phyloP scores from a whole-genome alignment of 176 grass and related monocot genomes.

The Aechmea fasciata region DNA sequence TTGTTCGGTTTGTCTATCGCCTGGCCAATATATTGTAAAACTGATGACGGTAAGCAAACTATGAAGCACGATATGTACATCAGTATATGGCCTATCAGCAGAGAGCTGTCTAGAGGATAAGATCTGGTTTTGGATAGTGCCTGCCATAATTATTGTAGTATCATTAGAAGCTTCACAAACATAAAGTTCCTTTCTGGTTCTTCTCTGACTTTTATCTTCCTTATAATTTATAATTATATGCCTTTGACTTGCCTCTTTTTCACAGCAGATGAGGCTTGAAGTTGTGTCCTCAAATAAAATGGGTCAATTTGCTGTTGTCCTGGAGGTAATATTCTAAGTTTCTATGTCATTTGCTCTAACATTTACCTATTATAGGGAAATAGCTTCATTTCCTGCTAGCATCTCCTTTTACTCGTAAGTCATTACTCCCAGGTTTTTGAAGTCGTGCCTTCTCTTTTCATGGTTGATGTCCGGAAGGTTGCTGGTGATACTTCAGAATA shows the following conservation, averaged over 20 bases:
- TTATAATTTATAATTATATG: neutral
- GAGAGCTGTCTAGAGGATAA: too few species aligned
- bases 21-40: too few species aligned
- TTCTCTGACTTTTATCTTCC: neutral
- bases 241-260: conserved; percentile 10
- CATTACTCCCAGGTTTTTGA: conserved; percentile 60
- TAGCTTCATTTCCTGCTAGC: neutral
- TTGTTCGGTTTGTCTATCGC: too few species aligned
- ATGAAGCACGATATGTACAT: neutral
- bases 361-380: neutral
- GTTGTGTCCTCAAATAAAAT: conserved; percentile 44
- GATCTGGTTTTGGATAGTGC: too few species aligned
- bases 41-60: neutral
- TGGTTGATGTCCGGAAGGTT: conserved; percentile 94
- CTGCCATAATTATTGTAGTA: too few species aligned
- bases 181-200: neutral
- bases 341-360: neutral
- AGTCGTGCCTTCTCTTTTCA: conserved; percentile 90
- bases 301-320: conserved; percentile 72
- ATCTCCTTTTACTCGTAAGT: conserved; percentile 20
- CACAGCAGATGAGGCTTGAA: conserved; percentile 70
- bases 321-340: conserved; percentile 50
- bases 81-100: too few species aligned
- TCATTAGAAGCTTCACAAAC: too few species aligned
- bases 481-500: conserved; percentile 91